phyloP scores from a whole-genome alignment of 495 filamentous ascomycete genomes.

The Neurospora sp. region DNA sequence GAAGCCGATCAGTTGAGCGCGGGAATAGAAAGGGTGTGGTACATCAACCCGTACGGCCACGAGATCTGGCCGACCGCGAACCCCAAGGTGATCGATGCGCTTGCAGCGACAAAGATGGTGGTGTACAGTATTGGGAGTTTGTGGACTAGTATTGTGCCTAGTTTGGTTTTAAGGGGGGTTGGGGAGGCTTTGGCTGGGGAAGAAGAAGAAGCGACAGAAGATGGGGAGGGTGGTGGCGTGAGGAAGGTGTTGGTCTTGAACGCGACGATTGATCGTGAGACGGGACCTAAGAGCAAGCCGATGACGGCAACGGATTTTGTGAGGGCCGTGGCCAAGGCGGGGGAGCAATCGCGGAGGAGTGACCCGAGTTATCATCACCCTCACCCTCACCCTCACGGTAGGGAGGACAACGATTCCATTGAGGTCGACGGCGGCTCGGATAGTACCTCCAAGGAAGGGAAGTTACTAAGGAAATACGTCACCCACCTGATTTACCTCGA shows the following conservation, averaged over 20 bases:
- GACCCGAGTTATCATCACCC: slow-evolving; percentile 3
- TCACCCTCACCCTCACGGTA: not conserved
- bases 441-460: not conserved
- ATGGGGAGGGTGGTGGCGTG: not conserved
- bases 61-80: slow-evolving; percentile 79
- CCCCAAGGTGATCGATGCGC: slow-evolving; percentile 59
- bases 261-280: slow-evolving; percentile 74
- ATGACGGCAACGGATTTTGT: slow-evolving; percentile 73
- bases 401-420: not conserved
- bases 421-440: too few relatives aligned
- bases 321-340: slow-evolving; percentile 61
- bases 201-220: not conserved
- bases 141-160: slow-evolving; percentile 73
- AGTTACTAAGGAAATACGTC: slow-evolving; percentile 48
- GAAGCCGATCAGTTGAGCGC: slow-evolving; percentile 56
- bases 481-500: slow-evolving; percentile 80
- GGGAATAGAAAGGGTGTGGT: slow-evolving; percentile 79
- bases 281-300: slow-evolving; percentile 48
- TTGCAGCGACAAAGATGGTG: slow-evolving; percentile 53
- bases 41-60: slow-evolving; percentile 91
- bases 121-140: slow-evolving; percentile 87
- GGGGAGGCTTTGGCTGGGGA: slow-evolving; percentile 39
- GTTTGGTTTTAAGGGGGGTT: slow-evolving; percentile 55
- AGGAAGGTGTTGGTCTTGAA: slow-evolving; percentile 82
- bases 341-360: slow-evolving; percentile 29